Evolutionary conservation across 2,329 filamentous ascomycete species (phyloP), one percentile per base, ranked within the genome.

Genomic region (Fusarium circinatum): DNA sequence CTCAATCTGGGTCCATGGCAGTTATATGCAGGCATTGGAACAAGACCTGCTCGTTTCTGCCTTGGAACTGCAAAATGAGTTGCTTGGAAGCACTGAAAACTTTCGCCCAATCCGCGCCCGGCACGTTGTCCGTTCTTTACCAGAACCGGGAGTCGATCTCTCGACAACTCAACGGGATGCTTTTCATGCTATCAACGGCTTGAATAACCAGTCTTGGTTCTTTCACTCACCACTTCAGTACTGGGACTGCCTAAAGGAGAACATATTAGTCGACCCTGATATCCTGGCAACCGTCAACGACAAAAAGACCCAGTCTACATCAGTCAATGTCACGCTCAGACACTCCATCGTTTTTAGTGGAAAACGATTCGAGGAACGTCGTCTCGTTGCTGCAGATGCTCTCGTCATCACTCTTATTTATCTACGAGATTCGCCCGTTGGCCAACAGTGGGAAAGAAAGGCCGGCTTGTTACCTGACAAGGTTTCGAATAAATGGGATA

Each of bases 141-240:
- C 75, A 28, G 73, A 84, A 38, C 76, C 80, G n/a, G 69, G 72
- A 22, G 72, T 63, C 6, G 82, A 85, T 66, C 79, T 89, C 51
- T 82, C 83, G 11, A 81, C 82, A 20, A 75, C 78, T 20, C 83
- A 88, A 70, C 86, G 89, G 36, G 87, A 92, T 77, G 80, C 85
- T 14, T 84, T 89, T 32, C 90, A 92, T 77, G 86, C 89, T 58
- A 84, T 86, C 74, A 91, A 91, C 76, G 89, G 89, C 20, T 80
- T 90, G 39, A 89, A 86, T 8, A 88, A 90, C 73, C 83, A 90
- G 75, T 90, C 90, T 8, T 94, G 92, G 92, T 93, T 93, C 75
- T 93, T 93, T 78, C 93, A 95, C 76, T 95, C 93, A n/a, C 93
- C 93, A 3, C 83, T 96, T 61, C 91, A 94, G 81, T 95, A 95